Evolutionary conservation across 805 yeast species (phyloP), one percentile per base, ranked within the genome.

Genomic region (Teunomyces gatunensis): DNA sequence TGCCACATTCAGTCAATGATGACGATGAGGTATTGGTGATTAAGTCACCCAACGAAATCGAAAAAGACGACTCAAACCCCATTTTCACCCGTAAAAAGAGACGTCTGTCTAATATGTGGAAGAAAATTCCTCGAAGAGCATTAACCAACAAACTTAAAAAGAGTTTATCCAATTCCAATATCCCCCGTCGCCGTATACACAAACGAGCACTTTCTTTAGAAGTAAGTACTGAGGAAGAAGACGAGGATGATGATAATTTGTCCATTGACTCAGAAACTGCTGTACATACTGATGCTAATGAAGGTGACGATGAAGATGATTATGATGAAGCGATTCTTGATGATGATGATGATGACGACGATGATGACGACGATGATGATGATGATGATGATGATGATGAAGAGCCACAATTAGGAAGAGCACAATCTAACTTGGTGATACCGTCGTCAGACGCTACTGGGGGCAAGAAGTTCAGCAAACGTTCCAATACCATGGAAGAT

Each of bases 11-110:
- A 3, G 20, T 50, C 27, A 80, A 76, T 32, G 85, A 81, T 30
- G 81, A 84, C 32, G 95, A 92, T 0, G 94, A 92, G 4, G 90
- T 92, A 1, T 65, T 89, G 30, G 81, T 85, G 6, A 85, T 90
- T 39, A 78, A 78, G 50, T 84, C 94, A 0, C 96, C 98, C 1
- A 79, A 85, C 15, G 95, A 85, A 56, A 71, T 86, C 50, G 87
- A 77, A 55, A 58, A 67, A 12, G 45, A 44, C 28, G 64, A 60
- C 46, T 53, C 53, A 7, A 58, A 62, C 42, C 74, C 75, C 2
- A 72, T 73, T 21, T 72, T 52, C 49, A 72, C 68, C 27, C 64
- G 55, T 28, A 64, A 60, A 30, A 49, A 53, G 6, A 47, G 50
- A 41, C 50, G 48, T 53, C 52, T 54, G 18, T 42, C 58, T 28